These are phyloP conservation scores for Grifola frondosa DNA, from an alignment of 1,284 basidiomycete species.

Conservation along the genomic window DNA sequence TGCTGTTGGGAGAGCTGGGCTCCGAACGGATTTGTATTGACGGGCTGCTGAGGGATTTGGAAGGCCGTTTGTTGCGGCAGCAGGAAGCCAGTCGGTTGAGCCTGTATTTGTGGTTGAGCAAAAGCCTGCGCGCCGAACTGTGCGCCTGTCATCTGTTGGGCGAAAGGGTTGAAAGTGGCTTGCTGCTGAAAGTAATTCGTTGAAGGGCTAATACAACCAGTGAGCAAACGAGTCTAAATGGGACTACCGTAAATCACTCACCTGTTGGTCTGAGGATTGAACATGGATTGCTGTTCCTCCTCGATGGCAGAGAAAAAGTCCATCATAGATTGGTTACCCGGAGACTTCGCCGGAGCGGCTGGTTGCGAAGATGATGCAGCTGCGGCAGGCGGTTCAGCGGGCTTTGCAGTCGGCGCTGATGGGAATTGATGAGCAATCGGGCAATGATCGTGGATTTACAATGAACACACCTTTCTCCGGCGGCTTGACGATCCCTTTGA, in stretches of 20 bases:
- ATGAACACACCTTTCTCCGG: slow-evolving; percentile 26
- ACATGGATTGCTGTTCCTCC: slow-evolving; percentile 75
- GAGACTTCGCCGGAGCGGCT: slow-evolving; percentile 20
- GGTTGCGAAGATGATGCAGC: slow-evolving; percentile 25
- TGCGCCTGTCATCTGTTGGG: slow-evolving; percentile 62
- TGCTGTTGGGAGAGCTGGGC: slow-evolving; percentile 31
- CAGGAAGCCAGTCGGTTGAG: slow-evolving; percentile 32
- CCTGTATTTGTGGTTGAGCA: slow-evolving; percentile 26
- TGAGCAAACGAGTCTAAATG: slow-evolving; percentile 7
- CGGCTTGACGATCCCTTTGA: slow-evolving; percentile 26
- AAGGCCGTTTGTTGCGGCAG: slow-evolving; percentile 35
- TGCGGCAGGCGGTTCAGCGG: slow-evolving; percentile 12
- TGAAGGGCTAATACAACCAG: slow-evolving; percentile 43
- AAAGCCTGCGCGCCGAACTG: slow-evolving; percentile 39
- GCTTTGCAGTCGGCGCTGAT: slow-evolving; percentile 23
- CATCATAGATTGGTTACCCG: slow-evolving; percentile 44
- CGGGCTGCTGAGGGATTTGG: slow-evolving; percentile 36
- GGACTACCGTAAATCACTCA: slow-evolving; percentile 26
- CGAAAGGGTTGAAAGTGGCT: slow-evolving; percentile 77
- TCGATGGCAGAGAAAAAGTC: slow-evolving; percentile 97
- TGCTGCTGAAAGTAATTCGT: slow-evolving; percentile 61
- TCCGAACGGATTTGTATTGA: slow-evolving; percentile 44
- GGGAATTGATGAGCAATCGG: not conserved
- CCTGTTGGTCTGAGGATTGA: slow-evolving; percentile 63
- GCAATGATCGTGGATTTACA: not conserved